phyloP scores from a whole-genome alignment of 1,284 basidiomycete species.

The Thecaphora thlaspeos region DNA sequence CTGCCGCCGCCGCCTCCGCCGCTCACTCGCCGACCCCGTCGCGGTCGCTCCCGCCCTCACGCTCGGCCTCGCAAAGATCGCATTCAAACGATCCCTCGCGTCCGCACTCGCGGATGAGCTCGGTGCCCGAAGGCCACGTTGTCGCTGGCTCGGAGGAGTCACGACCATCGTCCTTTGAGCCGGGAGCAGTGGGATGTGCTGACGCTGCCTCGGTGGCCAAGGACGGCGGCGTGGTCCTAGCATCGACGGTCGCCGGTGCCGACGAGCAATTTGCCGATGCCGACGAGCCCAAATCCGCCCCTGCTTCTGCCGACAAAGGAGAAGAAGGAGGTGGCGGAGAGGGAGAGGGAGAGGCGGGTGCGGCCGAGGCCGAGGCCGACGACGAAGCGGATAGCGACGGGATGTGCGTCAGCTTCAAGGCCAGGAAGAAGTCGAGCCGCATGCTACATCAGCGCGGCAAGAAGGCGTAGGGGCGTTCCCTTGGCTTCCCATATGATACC shows the following conservation, averaged over 20 bases:
- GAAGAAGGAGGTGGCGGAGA: background rate
- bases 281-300: constrained; percentile 7
- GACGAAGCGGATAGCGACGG: constrained; percentile 35
- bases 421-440: constrained; percentile 28
- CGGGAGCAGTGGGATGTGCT: background rate
- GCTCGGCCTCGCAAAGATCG: too few species aligned
- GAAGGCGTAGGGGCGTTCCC: too few species aligned
- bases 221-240: background rate
- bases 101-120: background rate
- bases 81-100: too few species aligned
- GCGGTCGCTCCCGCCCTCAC: background rate
- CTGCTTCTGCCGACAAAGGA: constrained; percentile 1
- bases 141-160: background rate
- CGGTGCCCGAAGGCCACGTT: background rate
- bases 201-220: background rate
- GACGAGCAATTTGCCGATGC: constrained; percentile 29
- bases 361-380: constrained; percentile 1
- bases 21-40: constrained; percentile 20
- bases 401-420: constrained; percentile 26
- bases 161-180: background rate
- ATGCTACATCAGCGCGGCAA: constrained; percentile 2
- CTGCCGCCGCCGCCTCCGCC: constrained; percentile 7
- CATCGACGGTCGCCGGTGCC: background rate
- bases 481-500: too few species aligned
- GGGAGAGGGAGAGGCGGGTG: background rate